phyloP scores from a whole-genome alignment of 305 asterid species.

The Fraxinus latifolia region DNA sequence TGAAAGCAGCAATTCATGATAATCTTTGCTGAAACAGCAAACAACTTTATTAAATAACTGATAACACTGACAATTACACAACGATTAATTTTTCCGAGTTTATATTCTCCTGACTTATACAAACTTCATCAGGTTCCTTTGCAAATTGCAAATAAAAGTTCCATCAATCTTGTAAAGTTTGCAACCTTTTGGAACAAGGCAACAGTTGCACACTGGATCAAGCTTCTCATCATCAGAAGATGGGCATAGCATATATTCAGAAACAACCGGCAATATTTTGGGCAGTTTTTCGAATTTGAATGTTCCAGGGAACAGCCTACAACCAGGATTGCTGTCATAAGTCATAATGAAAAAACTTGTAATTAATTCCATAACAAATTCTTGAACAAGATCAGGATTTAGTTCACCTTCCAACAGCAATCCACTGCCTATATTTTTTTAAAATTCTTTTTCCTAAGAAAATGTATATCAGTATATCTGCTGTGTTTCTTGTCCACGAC shows the following conservation, averaged over 20 bases:
- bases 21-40: neutral
- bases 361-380: too few relatives aligned
- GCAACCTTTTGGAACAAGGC: constrained; percentile 22
- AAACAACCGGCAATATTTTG: neutral
- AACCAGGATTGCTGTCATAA: neutral
- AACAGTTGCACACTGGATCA: constrained; percentile 23
- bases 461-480: neutral
- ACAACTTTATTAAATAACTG: neutral
- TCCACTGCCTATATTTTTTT: neutral
- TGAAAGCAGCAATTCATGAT: too few relatives aligned
- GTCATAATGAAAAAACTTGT: neutral
- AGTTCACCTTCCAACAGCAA: neutral
- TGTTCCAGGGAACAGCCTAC: neutral
- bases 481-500: neutral
- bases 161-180: constrained; percentile 16
- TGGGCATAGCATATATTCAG: constrained; percentile 30
- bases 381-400: neutral
- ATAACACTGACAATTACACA: neutral
- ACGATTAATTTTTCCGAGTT: too few relatives aligned
- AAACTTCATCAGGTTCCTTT: constrained; percentile 1
- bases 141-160: constrained; percentile 20
- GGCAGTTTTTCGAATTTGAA: constrained; percentile 14
- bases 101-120: neutral
- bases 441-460: neutral
- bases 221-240: constrained; percentile 1